These are phyloP conservation scores for Scenedesmus sp. DNA, from an alignment of 163 green algal species.

Conservation along the genomic window DNA sequence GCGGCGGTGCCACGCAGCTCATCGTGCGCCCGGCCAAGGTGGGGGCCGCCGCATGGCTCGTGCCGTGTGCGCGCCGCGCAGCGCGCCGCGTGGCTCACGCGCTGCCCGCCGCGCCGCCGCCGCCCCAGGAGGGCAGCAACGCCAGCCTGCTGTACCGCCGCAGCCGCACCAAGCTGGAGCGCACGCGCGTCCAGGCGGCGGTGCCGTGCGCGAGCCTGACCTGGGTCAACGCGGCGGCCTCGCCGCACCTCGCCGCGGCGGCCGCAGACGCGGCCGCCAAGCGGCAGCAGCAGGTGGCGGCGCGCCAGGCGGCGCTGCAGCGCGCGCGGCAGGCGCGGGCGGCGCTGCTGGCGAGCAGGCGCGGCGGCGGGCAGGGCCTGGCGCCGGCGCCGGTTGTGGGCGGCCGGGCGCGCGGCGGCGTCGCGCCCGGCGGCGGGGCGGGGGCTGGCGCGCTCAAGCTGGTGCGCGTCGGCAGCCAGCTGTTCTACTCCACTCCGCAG, in stretches of 20 bases:
- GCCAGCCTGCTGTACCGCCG: background rate
- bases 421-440: too few species aligned
- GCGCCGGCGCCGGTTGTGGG: background rate
- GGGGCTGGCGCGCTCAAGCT: conserved; percentile 14
- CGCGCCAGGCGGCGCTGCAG: background rate
- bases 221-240: conserved; percentile 16
- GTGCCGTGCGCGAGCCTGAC: conserved; percentile 18
- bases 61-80: background rate
- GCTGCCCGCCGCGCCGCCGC: background rate
- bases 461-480: conserved; percentile 8
- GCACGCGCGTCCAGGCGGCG: conserved; percentile 9
- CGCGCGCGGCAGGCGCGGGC: too few species aligned
- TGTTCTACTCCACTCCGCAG: conserved; percentile 34
- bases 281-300: background rate
- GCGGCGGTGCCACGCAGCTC: background rate
- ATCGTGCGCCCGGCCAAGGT: background rate
- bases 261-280: conserved; percentile 5
- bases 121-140: too few species aligned
- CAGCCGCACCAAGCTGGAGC: conserved; percentile 26
- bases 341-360: background rate
- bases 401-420: too few species aligned
- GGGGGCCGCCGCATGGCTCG: background rate
- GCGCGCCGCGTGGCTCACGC: background rate
- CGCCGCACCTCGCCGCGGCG: background rate
- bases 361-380: too few species aligned